A percentile compares a stretch with the other conserved stretches of the same genome.
These are phyloP conservation scores for Neurospora hispaniola DNA, from an alignment of 495 filamentous ascomycete genomes.

Conservation along the genomic window DNA sequence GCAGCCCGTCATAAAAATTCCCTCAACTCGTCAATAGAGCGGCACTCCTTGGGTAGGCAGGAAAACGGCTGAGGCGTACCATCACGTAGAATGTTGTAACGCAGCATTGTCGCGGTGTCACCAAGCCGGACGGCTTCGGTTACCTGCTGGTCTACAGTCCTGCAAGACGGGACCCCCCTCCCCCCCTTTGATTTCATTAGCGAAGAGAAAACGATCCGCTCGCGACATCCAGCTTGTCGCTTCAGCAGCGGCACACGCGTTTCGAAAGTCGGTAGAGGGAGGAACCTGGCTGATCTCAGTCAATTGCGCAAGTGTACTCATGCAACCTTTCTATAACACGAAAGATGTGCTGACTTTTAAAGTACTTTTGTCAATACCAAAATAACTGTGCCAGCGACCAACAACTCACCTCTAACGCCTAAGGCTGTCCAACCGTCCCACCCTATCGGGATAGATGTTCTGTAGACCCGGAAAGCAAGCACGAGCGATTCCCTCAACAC, in stretches of 20 bases:
- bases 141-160: conserved; percentile 5
- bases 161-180: background rate
- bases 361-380: background rate
- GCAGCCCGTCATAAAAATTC: background rate
- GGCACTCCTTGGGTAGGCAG: background rate
- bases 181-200: conserved; percentile 1
- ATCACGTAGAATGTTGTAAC: conserved; percentile 3
- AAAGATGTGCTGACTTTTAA: background rate
- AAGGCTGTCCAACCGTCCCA: background rate
- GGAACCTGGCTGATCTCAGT: background rate
- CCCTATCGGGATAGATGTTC: background rate
- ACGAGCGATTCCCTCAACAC: background rate
- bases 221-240: background rate
- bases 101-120: conserved; percentile 8
- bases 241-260: background rate
- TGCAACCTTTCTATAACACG: background rate
- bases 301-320: background rate
- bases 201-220: background rate
- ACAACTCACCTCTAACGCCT: background rate
- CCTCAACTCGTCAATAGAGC: background rate
- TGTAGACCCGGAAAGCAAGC: background rate
- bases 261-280: background rate
- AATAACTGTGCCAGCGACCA: background rate
- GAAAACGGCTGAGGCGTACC: background rate
- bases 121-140: conserved; percentile 5